A percentile compares a stretch with the other conserved stretches of the same genome.
These are phyloP conservation scores for Tuber aestivum DNA, from an alignment of 495 filamentous ascomycete species.

Conservation along the genomic window DNA sequence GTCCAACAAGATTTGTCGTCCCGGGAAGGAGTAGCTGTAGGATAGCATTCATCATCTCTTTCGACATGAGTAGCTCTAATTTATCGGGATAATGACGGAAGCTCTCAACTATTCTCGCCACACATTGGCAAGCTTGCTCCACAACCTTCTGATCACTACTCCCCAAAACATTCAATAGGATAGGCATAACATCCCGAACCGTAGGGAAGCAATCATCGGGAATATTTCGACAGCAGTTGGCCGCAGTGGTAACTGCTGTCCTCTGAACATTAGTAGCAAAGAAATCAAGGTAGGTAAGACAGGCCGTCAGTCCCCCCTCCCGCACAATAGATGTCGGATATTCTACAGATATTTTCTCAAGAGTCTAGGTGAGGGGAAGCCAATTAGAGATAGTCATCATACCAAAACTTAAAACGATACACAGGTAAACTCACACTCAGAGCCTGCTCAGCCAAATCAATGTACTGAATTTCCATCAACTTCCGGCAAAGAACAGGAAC, in stretches of 20 bases:
- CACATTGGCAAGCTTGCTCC: constrained; percentile 91
- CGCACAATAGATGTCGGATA: constrained; percentile 94
- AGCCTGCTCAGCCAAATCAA: constrained; percentile 95
- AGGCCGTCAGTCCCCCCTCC: constrained; percentile 90
- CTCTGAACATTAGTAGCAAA: constrained; percentile 96
- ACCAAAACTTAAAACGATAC: background rate
- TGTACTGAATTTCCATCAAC: constrained; percentile 87
- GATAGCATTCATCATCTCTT: constrained; percentile 77
- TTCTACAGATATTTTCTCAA: constrained; percentile 96
- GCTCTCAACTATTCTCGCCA: constrained; percentile 94
- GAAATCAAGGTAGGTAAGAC: constrained; percentile 90
- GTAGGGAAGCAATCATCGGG: constrained; percentile 86
- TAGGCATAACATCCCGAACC: constrained; percentile 91
- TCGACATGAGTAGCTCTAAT: constrained; percentile 83
- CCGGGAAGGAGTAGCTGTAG: constrained; percentile 88
- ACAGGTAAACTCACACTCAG: constrained; percentile 60
- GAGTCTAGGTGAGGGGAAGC: constrained; percentile 53
- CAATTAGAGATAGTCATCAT: constrained; percentile 31
- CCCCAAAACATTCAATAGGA: constrained; percentile 75
- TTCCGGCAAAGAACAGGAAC: constrained; percentile 92
- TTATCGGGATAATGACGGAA: constrained; percentile 82
- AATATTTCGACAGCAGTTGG: constrained; percentile 95
- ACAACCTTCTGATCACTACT: constrained; percentile 96
- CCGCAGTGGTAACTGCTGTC: constrained; percentile 92
- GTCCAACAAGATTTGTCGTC: constrained; percentile 89